Percentiles rank a stretch among this genome's conserved stretches.
These are phyloP conservation scores for Coemansia reversa DNA, from an alignment of 192 early-diverging fungal genomes.

Conservation along the genomic window DNA sequence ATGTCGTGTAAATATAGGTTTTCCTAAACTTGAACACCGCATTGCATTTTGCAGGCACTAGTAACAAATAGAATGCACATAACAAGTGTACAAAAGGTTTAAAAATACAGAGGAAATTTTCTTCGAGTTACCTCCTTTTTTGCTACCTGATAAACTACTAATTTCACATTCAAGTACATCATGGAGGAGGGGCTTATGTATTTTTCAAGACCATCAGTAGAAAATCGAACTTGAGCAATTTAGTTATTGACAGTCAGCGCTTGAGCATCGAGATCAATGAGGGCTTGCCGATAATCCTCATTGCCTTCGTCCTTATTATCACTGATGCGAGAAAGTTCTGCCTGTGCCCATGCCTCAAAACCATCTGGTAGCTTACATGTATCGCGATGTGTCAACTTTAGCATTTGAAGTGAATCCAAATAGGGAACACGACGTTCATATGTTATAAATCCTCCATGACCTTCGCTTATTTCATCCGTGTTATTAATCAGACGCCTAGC, in stretches of 20 bases:
- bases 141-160: background rate
- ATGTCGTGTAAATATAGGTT: no score
- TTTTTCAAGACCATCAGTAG: no score
- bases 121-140: background rate
- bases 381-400: slow-evolving; percentile 17
- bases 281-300: slow-evolving; percentile 35
- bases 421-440: slow-evolving; percentile 24
- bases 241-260: background rate
- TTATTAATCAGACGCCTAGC: slow-evolving; percentile 15
- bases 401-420: slow-evolving; percentile 21
- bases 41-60: no score
- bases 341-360: slow-evolving; percentile 23
- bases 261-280: slow-evolving; percentile 11
- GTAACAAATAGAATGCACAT: no score
- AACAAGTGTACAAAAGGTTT: no score
- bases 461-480: slow-evolving; percentile 12
- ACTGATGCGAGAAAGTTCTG: slow-evolving; percentile 13
- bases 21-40: no score
- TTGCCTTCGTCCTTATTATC: slow-evolving; percentile 3
- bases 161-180: background rate
- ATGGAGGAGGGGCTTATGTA: background rate
- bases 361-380: slow-evolving; percentile 16
- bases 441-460: background rate
- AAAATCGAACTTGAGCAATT: no score
- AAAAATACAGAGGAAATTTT: no score